Conservation (phyloP, 169 alveolate species). For the Plasmodium chabaudi region DNA sequence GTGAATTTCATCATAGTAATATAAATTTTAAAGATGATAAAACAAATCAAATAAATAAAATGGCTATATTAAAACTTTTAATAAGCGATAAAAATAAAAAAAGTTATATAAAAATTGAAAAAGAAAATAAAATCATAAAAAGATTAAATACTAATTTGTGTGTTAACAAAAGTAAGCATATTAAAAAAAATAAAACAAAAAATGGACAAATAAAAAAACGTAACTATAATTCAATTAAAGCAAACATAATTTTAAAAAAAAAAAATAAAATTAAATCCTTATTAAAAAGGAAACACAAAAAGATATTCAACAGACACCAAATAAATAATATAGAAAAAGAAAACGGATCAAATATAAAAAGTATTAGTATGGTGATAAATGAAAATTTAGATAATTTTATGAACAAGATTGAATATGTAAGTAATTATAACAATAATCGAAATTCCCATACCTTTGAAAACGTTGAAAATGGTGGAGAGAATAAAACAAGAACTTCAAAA, state of each 20-base stretch:
- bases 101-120: conserved; percentile 15
- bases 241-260: background rate
- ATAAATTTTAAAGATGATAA: conserved; percentile 28
- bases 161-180: background rate
- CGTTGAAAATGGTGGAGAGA: too few species aligned
- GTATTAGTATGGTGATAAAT: too few species aligned
- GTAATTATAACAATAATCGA: too few species aligned
- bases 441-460: too few species aligned
- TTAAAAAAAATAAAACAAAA: background rate
- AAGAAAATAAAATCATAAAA: conserved; percentile 5
- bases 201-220: background rate
- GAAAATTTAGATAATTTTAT: too few species aligned
- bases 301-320: too few species aligned
- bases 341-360: too few species aligned
- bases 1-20: conserved; percentile 18
- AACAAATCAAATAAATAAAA: conserved; percentile 5
- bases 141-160: background rate
- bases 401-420: too few species aligned
- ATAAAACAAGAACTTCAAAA: too few species aligned
- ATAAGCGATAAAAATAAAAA: conserved; percentile 39
- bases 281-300: background rate
- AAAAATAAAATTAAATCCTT: background rate
- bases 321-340: too few species aligned
- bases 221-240: background rate
- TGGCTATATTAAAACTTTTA: conserved; percentile 19